phyloP scores from a whole-genome alignment of 805 yeast genomes.

The Brettanomyces sp. region DNA sequence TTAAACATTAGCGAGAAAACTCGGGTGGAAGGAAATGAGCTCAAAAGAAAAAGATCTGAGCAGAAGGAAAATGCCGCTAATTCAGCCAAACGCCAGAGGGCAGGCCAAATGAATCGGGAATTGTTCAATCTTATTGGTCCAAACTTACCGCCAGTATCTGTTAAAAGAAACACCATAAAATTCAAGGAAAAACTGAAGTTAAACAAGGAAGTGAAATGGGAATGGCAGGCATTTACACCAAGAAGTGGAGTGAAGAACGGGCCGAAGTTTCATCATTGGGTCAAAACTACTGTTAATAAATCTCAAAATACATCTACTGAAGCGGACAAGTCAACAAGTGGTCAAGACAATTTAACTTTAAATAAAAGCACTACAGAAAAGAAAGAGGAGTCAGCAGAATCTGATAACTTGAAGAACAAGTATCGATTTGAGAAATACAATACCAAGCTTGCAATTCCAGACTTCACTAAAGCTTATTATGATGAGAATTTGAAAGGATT shows the following conservation, averaged over 20 bases:
- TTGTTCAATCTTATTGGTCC: constrained; percentile 83
- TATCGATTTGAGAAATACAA: constrained; percentile 72
- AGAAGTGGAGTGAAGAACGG: constrained; percentile 36
- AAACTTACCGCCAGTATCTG: constrained; percentile 77
- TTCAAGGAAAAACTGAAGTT: constrained; percentile 57
- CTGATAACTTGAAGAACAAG: constrained; percentile 21
- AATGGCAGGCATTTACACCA: constrained; percentile 41
- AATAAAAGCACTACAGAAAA: background rate
- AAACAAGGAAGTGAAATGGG: constrained; percentile 78
- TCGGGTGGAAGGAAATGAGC: constrained; percentile 20
- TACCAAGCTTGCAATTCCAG: constrained; percentile 60
- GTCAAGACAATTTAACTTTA: background rate
- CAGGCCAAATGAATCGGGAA: constrained; percentile 78
- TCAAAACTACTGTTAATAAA: constrained; percentile 26
- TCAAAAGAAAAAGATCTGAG: constrained; percentile 33
- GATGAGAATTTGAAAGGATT: constrained; percentile 30
- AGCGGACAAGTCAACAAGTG: background rate
- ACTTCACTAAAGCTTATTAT: constrained; percentile 54
- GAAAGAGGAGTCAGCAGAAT: background rate
- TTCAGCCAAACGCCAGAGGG: constrained; percentile 25
- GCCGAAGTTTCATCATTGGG: constrained; percentile 72
- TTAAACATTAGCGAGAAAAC: constrained; percentile 51
- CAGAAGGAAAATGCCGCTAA: constrained; percentile 10
- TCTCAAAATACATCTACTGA: background rate
- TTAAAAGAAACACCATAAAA: constrained; percentile 32